Percentiles rank a stretch among this genome's conserved stretches.
phyloP scores from a whole-genome alignment of 148 eudicot species.

The Beta vulgaris region DNA sequence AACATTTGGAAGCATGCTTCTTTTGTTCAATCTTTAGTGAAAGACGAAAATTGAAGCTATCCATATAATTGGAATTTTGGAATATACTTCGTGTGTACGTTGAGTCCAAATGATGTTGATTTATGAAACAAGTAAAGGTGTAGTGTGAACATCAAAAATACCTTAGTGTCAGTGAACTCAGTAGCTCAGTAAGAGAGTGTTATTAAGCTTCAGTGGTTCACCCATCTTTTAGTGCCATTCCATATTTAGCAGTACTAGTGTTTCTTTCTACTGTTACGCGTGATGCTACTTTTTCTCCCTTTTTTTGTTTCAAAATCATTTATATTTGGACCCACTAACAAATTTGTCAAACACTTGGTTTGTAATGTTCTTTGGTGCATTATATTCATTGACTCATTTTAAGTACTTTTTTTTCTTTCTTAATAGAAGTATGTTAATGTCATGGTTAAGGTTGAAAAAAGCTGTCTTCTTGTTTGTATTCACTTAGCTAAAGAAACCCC shows the following conservation, averaged over 20 bases:
- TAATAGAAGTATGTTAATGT: conserved; percentile 3
- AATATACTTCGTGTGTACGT: neutral
- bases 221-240: conserved; percentile 7
- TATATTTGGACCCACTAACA: conserved; percentile 22
- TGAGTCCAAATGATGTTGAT: conserved; percentile 13
- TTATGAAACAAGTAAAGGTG: conserved; percentile 4
- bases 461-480: conserved; percentile 38
- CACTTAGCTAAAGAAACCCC: conserved; percentile 7
- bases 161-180: neutral
- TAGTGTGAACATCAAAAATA: neutral
- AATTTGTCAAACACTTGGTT: conserved; percentile 33
- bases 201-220: too few species aligned
- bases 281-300: conserved; percentile 27
- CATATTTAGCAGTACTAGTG: neutral
- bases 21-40: conserved; percentile 12
- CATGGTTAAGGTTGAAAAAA: conserved; percentile 21
- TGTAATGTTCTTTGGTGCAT: conserved; percentile 29
- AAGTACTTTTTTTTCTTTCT: conserved; percentile 14
- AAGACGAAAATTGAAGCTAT: conserved; percentile 1
- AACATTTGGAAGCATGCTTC: conserved; percentile 20
- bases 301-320: conserved; percentile 28
- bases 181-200: neutral
- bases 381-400: conserved; percentile 28
- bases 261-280: conserved; percentile 28
- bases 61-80: conserved; percentile 23